Conservation (phyloP, 2,329 filamentous ascomycete genomes). For the Pseudogymnoascus sp. region DNA sequence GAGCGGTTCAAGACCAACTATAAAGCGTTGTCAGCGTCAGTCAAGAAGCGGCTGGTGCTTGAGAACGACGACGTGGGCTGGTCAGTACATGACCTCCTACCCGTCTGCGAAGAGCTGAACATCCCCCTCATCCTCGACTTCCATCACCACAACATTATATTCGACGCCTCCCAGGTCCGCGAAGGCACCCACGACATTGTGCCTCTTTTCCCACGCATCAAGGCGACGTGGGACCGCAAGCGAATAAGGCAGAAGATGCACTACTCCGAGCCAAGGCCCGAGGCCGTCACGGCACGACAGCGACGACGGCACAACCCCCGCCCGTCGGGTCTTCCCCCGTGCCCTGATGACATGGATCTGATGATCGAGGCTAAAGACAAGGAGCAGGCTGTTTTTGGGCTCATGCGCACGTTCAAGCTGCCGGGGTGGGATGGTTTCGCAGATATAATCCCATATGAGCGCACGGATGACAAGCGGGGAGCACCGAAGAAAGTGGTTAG, state of each 20-base stretch:
- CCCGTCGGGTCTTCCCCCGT: slow-evolving; percentile 73
- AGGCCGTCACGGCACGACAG: slow-evolving; percentile 69
- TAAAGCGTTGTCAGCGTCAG: slow-evolving; percentile 49
- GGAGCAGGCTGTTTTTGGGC: slow-evolving; percentile 88
- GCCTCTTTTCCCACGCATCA: slow-evolving; percentile 65
- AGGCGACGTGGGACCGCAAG: slow-evolving; percentile 76
- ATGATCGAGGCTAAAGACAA: slow-evolving; percentile 99
- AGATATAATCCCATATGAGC: slow-evolving; percentile 67
- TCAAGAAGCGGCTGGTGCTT: slow-evolving; percentile 76
- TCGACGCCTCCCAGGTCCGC: slow-evolving; percentile 61
- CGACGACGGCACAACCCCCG: slow-evolving; percentile 78
- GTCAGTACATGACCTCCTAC: slow-evolving; percentile 85
- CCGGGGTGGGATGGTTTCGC: slow-evolving; percentile 70
- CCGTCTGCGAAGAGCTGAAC: slow-evolving; percentile 85
- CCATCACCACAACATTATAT: slow-evolving; percentile 93
- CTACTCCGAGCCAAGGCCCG: slow-evolving; percentile 72
- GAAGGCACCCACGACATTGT: slow-evolving; percentile 82
- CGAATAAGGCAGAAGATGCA: slow-evolving; percentile 92
- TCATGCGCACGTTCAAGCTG: slow-evolving; percentile 82
- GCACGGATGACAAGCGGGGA: slow-evolving; percentile 64
- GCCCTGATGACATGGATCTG: slow-evolving; percentile 76
- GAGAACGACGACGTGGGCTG: slow-evolving; percentile 94
- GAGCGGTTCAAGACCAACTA: slow-evolving; percentile 74
- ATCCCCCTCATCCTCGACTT: slow-evolving; percentile 89
- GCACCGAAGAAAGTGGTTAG: slow-evolving; percentile 38